These are phyloP conservation scores for Gracilaria caudata DNA, from an alignment of 23 red algal genomes.

Conservation along the genomic window DNA sequence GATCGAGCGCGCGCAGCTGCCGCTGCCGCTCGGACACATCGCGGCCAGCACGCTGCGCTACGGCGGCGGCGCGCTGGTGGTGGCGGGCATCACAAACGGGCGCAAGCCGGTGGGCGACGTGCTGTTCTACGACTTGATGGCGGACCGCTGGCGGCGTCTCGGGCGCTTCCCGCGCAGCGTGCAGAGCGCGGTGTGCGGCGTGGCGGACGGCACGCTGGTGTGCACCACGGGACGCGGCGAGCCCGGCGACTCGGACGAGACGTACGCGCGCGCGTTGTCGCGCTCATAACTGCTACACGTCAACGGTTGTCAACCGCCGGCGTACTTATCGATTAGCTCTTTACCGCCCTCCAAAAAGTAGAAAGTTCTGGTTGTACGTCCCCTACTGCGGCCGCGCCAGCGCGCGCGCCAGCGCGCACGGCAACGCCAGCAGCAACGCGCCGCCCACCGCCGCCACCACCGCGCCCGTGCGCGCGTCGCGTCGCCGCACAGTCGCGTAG, in stretches of 20 bases:
- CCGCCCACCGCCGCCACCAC: not conserved
- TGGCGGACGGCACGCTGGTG: not conserved
- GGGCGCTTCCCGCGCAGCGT: not conserved
- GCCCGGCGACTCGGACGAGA: not conserved
- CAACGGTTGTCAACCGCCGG: too few species aligned
- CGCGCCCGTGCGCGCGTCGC: not conserved
- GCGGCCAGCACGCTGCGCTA: constrained; percentile 14
- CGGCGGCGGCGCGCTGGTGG: not conserved
- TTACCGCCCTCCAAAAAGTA: too few species aligned
- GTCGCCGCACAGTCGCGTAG: not conserved
- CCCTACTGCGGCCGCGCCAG: too few species aligned
- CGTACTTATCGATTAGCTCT: too few species aligned
- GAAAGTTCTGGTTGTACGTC: too few species aligned
- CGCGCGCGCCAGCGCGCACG: not conserved
- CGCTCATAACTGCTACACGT: not conserved
- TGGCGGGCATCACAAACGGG: constrained; percentile 18
- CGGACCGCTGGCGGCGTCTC: not conserved
- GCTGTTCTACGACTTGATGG: not conserved
- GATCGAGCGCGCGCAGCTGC: not conserved
- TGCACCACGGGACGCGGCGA: constrained; percentile 21
- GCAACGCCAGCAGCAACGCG: not conserved
- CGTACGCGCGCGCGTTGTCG: not conserved
- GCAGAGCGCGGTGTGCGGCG: constrained; percentile 35
- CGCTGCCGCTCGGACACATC: constrained; percentile 23
- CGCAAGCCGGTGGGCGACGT: not conserved